Evolutionary conservation across 169 alveolate species (phyloP).

Genomic region (Besnoitia besnoiti): DNA sequence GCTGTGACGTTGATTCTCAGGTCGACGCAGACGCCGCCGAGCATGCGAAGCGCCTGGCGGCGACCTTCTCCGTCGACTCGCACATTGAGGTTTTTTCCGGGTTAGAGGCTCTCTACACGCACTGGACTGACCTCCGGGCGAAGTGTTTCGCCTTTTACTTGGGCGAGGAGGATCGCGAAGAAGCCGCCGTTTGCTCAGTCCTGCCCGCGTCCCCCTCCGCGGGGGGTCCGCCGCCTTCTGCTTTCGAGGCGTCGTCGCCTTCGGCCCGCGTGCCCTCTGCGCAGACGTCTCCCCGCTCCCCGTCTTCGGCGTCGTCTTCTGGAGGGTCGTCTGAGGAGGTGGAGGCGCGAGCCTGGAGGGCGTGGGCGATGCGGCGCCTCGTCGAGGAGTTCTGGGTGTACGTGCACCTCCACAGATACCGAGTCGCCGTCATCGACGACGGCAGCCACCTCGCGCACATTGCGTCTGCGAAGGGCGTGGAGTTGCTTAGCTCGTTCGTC

Average conservation of each 20-base stretch:
- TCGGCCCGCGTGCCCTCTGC: too few relatives aligned
- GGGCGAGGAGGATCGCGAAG: background rate
- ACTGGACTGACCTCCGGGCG: background rate
- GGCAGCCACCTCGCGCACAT: background rate
- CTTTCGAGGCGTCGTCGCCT: too few relatives aligned
- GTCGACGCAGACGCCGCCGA: background rate
- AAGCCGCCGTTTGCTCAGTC: too few relatives aligned
- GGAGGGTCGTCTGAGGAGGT: too few relatives aligned
- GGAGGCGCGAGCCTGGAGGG: background rate
- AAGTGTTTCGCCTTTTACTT: background rate
- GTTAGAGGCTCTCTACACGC: background rate
- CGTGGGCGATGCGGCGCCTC: background rate
- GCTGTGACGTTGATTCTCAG: background rate
- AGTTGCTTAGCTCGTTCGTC: background rate
- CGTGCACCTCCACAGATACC: background rate
- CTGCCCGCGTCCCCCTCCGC: too few relatives aligned
- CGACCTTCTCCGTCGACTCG: background rate
- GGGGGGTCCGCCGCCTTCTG: too few relatives aligned
- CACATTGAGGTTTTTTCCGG: background rate
- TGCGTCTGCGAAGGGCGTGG: background rate
- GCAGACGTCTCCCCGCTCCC: too few relatives aligned
- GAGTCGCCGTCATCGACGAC: background rate
- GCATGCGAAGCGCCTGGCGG: constrained; percentile 4
- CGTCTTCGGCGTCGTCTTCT: too few relatives aligned
- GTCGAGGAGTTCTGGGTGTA: background rate